Percentiles rank a stretch among this genome's conserved stretches.
These are phyloP conservation scores for Teunomyces tritomae DNA, from an alignment of 805 yeast genomes.

Conservation along the genomic window DNA sequence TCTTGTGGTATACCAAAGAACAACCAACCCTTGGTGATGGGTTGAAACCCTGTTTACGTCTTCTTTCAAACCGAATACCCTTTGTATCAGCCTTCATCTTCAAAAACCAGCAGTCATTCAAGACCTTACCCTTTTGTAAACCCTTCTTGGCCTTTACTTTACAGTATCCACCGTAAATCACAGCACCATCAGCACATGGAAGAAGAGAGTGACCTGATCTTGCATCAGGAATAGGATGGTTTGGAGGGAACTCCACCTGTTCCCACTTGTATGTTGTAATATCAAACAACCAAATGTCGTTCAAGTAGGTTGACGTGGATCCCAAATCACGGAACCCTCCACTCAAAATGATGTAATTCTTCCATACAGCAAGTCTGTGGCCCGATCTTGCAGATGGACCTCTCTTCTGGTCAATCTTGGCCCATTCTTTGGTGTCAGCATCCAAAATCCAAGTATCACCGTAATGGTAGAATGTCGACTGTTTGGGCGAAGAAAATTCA, in stretches of 20 bases:
- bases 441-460: constrained; percentile 96
- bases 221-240: constrained; percentile 81
- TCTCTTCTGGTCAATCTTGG: constrained; percentile 71
- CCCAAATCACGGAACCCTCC: constrained; percentile 96
- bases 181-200: constrained; percentile 77
- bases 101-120: constrained; percentile 81
- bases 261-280: constrained; percentile 87
- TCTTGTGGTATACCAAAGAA: constrained; percentile 82
- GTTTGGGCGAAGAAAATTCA: constrained; percentile 95
- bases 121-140: constrained; percentile 84
- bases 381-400: constrained; percentile 90
- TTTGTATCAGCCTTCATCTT: constrained; percentile 83
- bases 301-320: constrained; percentile 72
- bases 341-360: constrained; percentile 76
- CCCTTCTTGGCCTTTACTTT: constrained; percentile 90
- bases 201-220: constrained; percentile 90
- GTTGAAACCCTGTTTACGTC: constrained; percentile 83
- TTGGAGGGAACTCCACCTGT: constrained; percentile 82
- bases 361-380: constrained; percentile 88
- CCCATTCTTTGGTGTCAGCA: constrained; percentile 82
- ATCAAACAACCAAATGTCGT: constrained; percentile 92
- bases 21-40: constrained; percentile 96
- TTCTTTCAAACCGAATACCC: constrained; percentile 81
- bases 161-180: constrained; percentile 90
- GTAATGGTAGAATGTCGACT: constrained; percentile 90